Conservation (phyloP, 2,329 filamentous ascomycete species). For the Trichoderma cornu-damae region DNA sequence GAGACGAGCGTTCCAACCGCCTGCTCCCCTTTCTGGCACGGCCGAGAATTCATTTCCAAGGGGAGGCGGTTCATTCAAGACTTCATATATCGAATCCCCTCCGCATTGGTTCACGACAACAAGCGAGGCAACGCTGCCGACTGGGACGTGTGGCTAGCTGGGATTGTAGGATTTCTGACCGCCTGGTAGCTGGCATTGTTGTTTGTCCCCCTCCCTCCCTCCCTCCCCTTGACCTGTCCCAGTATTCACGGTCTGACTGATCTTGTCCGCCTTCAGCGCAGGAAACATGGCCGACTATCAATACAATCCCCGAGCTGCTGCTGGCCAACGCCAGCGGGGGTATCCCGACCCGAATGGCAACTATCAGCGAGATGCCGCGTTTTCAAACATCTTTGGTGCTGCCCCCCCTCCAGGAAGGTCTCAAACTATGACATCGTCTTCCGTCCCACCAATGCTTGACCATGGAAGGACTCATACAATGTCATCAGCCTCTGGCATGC, state of each 20-base stretch:
- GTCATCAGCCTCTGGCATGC: conserved; percentile 55
- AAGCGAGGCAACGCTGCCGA: conserved; percentile 31
- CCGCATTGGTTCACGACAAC: conserved; percentile 31
- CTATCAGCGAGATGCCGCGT: conserved; percentile 85
- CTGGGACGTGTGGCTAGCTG: conserved; percentile 23
- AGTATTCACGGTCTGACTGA: conserved; percentile 18
- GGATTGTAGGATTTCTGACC: neutral
- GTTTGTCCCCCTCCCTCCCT: conserved; percentile 22
- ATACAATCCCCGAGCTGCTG: conserved; percentile 47
- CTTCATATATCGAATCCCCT: neutral
- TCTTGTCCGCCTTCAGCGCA: neutral
- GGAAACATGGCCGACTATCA: conserved; percentile 54
- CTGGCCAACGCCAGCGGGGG: conserved; percentile 42
- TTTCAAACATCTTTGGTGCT: conserved; percentile 90
- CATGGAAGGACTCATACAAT: conserved; percentile 75
- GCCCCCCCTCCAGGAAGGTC: conserved; percentile 82
- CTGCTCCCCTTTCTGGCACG: conserved; percentile 8
- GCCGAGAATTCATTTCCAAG: conserved; percentile 6
- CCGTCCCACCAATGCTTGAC: conserved; percentile 49
- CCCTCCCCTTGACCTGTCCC: conserved; percentile 7
- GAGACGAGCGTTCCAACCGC: conserved; percentile 3
- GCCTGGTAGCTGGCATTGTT: conserved; percentile 21
- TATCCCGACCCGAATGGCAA: conserved; percentile 47
- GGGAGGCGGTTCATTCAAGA: neutral
- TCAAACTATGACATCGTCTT: conserved; percentile 88